A percentile compares a stretch with the other conserved stretches of the same genome.
phyloP scores from a whole-genome alignment of 345 rosid species.

The Corchorus capsularis region DNA sequence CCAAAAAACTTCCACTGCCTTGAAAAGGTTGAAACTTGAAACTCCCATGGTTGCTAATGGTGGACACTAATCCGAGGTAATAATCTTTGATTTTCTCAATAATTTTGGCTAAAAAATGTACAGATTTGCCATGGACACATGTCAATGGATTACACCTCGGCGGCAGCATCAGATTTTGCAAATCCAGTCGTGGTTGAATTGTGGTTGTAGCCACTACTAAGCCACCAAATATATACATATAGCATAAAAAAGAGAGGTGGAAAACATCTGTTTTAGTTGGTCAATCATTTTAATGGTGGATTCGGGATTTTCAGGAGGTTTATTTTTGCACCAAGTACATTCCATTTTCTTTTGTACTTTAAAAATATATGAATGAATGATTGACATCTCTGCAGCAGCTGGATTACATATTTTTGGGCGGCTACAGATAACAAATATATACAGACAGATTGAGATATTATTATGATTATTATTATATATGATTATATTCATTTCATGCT shows the following conservation, averaged over 20 bases:
- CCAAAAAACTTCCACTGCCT: not conserved
- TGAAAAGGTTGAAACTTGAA: not conserved
- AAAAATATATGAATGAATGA: slow-evolving; percentile 13
- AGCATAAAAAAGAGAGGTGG: not conserved
- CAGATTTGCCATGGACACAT: slow-evolving; percentile 22
- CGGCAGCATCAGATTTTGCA: slow-evolving; percentile 24
- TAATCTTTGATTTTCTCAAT: slow-evolving; percentile 27
- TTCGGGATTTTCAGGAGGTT: slow-evolving; percentile 32
- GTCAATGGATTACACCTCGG: slow-evolving; percentile 19
- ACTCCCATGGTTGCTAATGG: not conserved
- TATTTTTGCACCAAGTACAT: slow-evolving; percentile 37
- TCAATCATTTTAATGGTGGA: slow-evolving; percentile 32
- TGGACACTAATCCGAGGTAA: not conserved
- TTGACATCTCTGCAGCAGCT: slow-evolving; percentile 24
- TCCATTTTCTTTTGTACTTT: not conserved
- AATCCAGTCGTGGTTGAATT: slow-evolving; percentile 25
- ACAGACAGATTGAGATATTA: slow-evolving; percentile 18
- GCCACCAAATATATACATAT: not conserved
- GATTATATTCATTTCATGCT: slow-evolving; percentile 1
- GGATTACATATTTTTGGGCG: slow-evolving; percentile 8
- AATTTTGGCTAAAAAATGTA: not conserved
- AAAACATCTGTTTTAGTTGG: slow-evolving; percentile 18
- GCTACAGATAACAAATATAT: slow-evolving; percentile 9
- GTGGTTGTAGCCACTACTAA: too few relatives aligned
- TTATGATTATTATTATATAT: not conserved